These are phyloP conservation scores for Dioscorea zingiberensis DNA, from an alignment of 106 monocot genomes.

Conservation along the genomic window DNA sequence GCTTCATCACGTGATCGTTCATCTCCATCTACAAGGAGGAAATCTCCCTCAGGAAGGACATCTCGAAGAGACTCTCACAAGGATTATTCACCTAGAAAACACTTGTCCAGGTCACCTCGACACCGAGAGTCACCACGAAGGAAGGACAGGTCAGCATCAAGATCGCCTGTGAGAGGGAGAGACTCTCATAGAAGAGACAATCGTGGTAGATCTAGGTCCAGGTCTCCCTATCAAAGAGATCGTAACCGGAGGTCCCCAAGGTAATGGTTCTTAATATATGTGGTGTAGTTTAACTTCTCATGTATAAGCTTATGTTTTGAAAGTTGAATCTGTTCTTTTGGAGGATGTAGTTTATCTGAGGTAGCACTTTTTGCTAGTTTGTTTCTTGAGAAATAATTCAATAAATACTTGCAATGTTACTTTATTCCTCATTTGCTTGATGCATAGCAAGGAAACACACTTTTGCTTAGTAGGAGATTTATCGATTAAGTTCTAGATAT, in stretches of 20 bases:
- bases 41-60: slow-evolving; percentile 28
- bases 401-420: background rate
- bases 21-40: slow-evolving; percentile 34
- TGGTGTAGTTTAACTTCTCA: background rate
- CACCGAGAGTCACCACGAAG: slow-evolving; percentile 42
- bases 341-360: background rate
- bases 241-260: slow-evolving; percentile 34
- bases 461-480: background rate
- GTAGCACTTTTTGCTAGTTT: background rate
- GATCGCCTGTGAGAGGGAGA: slow-evolving; percentile 44
- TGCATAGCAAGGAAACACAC: background rate
- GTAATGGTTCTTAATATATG: background rate
- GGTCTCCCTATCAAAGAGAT: slow-evolving; percentile 52
- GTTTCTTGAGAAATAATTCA: background rate
- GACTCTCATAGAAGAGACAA: slow-evolving; percentile 38
- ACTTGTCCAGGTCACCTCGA: slow-evolving; percentile 28
- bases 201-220: slow-evolving; percentile 40
- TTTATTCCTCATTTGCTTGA: background rate
- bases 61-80: slow-evolving; percentile 18
- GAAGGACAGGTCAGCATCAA: slow-evolving; percentile 37
- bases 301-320: background rate
- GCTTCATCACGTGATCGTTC: slow-evolving; percentile 21
- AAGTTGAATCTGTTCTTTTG: background rate
- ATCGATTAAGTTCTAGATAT: background rate
- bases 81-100: slow-evolving; percentile 36